A percentile compares a stretch with the other conserved stretches of the same genome.
phyloP scores from a whole-genome alignment of 176 grass and related monocot genomes.

The barley (Hordeum vulgare) region DNA sequence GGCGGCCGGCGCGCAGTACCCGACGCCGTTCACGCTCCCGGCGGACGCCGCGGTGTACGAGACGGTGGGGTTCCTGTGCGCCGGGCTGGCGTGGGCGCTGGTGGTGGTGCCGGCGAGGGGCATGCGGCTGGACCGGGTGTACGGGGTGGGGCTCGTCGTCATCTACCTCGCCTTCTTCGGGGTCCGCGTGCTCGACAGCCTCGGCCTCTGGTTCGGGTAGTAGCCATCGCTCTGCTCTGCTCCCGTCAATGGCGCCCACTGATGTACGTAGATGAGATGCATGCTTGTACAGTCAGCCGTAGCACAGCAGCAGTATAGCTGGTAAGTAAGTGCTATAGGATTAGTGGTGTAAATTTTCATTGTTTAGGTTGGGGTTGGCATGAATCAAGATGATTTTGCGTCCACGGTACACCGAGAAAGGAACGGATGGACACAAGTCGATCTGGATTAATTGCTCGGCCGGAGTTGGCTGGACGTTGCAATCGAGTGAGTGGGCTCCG shows the following conservation, averaged over 20 bases:
- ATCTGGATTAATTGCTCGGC: background rate
- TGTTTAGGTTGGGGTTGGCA: background rate
- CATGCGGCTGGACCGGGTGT: slow-evolving; percentile 69
- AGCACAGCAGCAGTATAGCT: too few relatives aligned
- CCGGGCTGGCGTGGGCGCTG: slow-evolving; percentile 57
- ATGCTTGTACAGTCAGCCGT: background rate
- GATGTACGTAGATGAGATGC: slow-evolving; percentile 6
- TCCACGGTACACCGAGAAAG: background rate
- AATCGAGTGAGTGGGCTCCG: background rate
- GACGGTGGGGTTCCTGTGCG: slow-evolving; percentile 56
- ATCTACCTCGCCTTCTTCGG: slow-evolving; percentile 77
- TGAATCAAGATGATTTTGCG: background rate
- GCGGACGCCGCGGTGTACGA: slow-evolving; percentile 47
- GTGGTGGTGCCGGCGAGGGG: slow-evolving; percentile 59
- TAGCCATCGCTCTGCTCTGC: background rate
- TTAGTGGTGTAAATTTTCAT: background rate
- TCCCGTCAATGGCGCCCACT: background rate
- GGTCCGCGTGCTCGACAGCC: slow-evolving; percentile 36
- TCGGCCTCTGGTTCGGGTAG: slow-evolving; percentile 23
- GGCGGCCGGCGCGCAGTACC: slow-evolving; percentile 46
- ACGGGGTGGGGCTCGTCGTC: slow-evolving; percentile 51
- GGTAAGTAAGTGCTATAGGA: too few relatives aligned
- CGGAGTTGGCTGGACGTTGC: background rate
- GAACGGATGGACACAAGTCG: background rate
- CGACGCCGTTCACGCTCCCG: slow-evolving; percentile 40